phyloP scores from a whole-genome alignment of 2,329 filamentous ascomycete genomes.

The Zasmidium angulare region DNA sequence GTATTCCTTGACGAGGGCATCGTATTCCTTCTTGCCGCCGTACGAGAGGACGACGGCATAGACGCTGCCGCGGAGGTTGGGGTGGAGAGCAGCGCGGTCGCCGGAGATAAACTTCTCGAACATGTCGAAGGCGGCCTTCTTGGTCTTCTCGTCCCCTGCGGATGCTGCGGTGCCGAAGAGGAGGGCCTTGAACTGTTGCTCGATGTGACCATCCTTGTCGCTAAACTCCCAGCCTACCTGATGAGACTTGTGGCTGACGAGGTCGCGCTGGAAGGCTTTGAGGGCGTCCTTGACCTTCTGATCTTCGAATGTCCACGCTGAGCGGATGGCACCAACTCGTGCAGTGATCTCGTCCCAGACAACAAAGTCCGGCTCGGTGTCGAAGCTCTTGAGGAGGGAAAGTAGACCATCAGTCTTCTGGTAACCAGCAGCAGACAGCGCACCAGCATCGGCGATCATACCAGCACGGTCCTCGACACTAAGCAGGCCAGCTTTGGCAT shows the following conservation, averaged over 20 bases:
- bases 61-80: conserved; percentile 84
- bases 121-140: conserved; percentile 83
- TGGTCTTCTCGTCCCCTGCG: conserved; percentile 74
- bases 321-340: conserved; percentile 74
- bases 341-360: conserved; percentile 92
- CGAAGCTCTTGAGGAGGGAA: conserved; percentile 80
- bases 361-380: conserved; percentile 79
- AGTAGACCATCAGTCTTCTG: conserved; percentile 89
- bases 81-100: conserved; percentile 79
- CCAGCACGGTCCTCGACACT: conserved; percentile 89
- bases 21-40: conserved; percentile 84
- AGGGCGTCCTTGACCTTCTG: conserved; percentile 70
- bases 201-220: conserved; percentile 79
- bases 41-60: conserved; percentile 82
- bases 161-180: conserved; percentile 83
- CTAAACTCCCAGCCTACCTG: conserved; percentile 86
- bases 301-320: conserved; percentile 87
- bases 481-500: conserved; percentile 76
- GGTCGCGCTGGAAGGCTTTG: conserved; percentile 76
- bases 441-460: conserved; percentile 85
- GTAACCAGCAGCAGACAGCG: conserved; percentile 84
- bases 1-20: conserved; percentile 73
- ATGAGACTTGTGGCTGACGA: conserved; percentile 78
- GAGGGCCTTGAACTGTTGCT: conserved; percentile 92
- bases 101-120: conserved; percentile 80